phyloP scores from a whole-genome alignment of 306 rosid species.

The Cucurbita moschata region DNA sequence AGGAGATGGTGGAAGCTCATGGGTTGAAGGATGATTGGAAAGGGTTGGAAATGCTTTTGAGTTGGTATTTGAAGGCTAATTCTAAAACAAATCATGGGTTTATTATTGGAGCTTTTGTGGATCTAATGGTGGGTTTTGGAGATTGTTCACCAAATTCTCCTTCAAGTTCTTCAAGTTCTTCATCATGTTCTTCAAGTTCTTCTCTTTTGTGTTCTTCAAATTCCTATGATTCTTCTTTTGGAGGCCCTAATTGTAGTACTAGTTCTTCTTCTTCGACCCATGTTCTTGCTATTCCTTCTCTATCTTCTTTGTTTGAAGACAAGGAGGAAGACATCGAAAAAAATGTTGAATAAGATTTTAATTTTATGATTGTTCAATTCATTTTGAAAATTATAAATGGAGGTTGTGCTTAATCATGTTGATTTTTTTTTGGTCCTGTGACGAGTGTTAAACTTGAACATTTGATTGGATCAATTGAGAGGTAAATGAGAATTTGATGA shows the following conservation, averaged over 20 bases:
- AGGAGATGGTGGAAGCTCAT: conserved; percentile 65
- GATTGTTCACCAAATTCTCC: neutral
- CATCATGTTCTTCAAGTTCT: conserved; percentile 10
- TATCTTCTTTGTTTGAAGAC: conserved; percentile 19
- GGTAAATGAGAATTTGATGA: too few species aligned
- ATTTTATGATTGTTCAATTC: neutral
- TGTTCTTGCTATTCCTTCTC: conserved; percentile 10
- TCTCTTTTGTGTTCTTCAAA: conserved; percentile 18
- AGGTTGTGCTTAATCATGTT: too few species aligned
- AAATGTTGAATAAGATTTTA: neutral
- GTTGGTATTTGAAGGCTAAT: conserved; percentile 49
- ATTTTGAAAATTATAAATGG: too few species aligned
- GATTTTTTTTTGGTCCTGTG: too few species aligned
- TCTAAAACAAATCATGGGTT: conserved; percentile 27
- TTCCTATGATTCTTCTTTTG: too few species aligned
- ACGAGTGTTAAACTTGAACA: too few species aligned
- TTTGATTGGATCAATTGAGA: too few species aligned
- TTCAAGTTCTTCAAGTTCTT: neutral
- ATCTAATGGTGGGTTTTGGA: conserved; percentile 37
- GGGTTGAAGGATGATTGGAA: conserved; percentile 55
- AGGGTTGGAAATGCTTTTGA: conserved; percentile 48
- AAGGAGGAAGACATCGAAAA: neutral
- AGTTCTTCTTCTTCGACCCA: conserved; percentile 6
- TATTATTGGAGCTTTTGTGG: conserved; percentile 57
- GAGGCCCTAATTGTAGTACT: conserved; percentile 4